Base-by-base conservation (phyloP, 345 rosid species). In the Iberis pinnata region DNA sequence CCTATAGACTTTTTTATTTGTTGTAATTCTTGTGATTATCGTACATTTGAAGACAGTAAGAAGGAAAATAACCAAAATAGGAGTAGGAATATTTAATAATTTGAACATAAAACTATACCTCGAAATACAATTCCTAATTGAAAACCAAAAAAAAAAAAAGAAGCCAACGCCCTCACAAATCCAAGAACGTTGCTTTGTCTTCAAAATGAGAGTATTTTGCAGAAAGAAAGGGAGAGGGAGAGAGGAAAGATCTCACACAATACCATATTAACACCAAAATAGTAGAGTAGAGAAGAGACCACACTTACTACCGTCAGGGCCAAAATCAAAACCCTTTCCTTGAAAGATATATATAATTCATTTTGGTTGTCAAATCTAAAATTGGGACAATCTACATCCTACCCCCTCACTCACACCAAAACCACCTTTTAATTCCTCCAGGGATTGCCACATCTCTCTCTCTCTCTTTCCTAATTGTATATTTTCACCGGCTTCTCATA, bases 401-500 rank as follows among this genome's bases (percentile, higher is more conserved):
- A 36, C 70, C 58, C 49, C 26, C 26, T n/a, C 37, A 12, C 22
- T 37, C 47, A 29, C 63, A 64, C 69, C 69, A 55, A 31, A 54
- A 19, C 55, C 56, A 55, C 49, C 60, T 42, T 29, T 12, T 14
- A 22, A 19, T 45, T 63, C 62, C 44, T 49, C 58, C 57, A 24
- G 8, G 58, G 57, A 56, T 44, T 47, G n/a, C n/a, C n/a, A n/a
- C n/a, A n/a, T n/a, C n/a, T n/a, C n/a, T n/a, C n/a, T n/a, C n/a
- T 18, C 56, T 18, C 50, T 27, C 12, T 41, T n/a, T 19, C 43
- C 49, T 67, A 67, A 45, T 67, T 67, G 65, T 59, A 67, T 59
- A 67, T 67, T 67, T 59, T 67, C 61, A 67, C 71, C 24, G 71
- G 71, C 71, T 59, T 67, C 56, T 67, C 71, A 39, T 67, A 67